Base-by-base conservation (phyloP, 2,329 filamentous ascomycete genomes). In the Stromatinia cepivora region DNA sequence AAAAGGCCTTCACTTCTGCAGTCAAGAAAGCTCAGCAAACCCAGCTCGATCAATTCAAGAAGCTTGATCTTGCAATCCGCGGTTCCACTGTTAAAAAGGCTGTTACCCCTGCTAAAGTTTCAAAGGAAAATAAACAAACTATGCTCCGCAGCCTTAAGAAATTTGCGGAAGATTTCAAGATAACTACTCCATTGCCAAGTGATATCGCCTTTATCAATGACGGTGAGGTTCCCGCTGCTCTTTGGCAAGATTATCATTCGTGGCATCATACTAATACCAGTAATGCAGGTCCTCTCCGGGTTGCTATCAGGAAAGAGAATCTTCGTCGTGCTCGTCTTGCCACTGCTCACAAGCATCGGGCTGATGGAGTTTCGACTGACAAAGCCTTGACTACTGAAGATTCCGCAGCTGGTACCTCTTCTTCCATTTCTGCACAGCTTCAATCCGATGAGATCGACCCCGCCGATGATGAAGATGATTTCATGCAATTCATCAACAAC, bases 141-240 rank as follows among this genome's bases (percentile, higher is more conserved):
- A 58, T 28, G 11, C 8, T 42, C 13, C 3, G 6, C 17, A n/a
- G 15, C 8, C 34, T 58, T n/a, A 45, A 10, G n/a, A 10, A 58
- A 58, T 58, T 58, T 20, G 34, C 56, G 13, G 13, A 42, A 20
- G n/a, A 58, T 25, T 58, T 58, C n/a, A 42, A 42, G 36, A 42
- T 58, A n/a, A 25, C 56, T n/a, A 45, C 56, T 10, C 36, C 56
- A 10, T n/a, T 58, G 7, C 36, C 36, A 28, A 25, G n/a, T 42
- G 56, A 58, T 25, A 58, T 58, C 20, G 36, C 56, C 13, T 58
- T 58, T 42, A 58, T 58, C 56, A 58, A 58, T 58, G 13, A 42
- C 36, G 36, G 36, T 45, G n/a, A 58, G 36, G n/a, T 28, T 42
- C 36, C 56, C 36, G 7, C 42, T 15, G 4, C 7, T 58, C 20